These are phyloP conservation scores for Hygrophorus russula DNA, from an alignment of 768 basidiomycete genomes.

Conservation along the genomic window DNA sequence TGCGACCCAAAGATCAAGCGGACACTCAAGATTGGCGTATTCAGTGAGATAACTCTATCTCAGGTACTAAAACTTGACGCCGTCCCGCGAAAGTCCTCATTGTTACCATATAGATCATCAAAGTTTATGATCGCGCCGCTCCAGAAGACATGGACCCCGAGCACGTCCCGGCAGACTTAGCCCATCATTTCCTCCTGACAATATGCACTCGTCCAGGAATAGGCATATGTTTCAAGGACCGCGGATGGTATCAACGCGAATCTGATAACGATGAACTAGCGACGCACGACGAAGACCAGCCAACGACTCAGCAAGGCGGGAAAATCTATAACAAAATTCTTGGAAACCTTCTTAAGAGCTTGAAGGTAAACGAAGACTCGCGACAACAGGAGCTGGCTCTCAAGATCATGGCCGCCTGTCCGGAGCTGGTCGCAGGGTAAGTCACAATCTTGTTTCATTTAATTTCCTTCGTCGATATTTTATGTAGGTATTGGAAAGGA, in stretches of 20 bases:
- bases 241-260: constrained; percentile 85
- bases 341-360: constrained; percentile 53
- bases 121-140: constrained; percentile 55
- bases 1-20: constrained; percentile 60
- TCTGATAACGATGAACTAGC: constrained; percentile 20
- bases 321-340: constrained; percentile 79
- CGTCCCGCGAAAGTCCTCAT: not conserved
- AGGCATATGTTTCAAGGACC: constrained; percentile 81
- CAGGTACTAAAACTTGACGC: constrained; percentile 34
- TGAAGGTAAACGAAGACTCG: constrained; percentile 85
- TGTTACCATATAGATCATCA: constrained; percentile 39
- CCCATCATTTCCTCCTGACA: constrained; percentile 79
- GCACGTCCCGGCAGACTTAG: constrained; percentile 63
- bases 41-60: constrained; percentile 52
- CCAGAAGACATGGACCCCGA: constrained; percentile 39
- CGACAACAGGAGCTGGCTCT: constrained; percentile 77
- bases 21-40: constrained; percentile 59
- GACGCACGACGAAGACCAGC: constrained; percentile 25
- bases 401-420: constrained; percentile 72
- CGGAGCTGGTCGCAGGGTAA: constrained; percentile 75
- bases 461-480: not conserved
- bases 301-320: constrained; percentile 21
- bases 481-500: constrained; percentile 56
- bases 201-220: constrained; percentile 72
- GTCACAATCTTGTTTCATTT: constrained; percentile 11